Evolutionary conservation across 2,329 filamentous ascomycete genomes (phyloP), one percentile per base, ranked within the genome.

Genomic region (Phialophora macrospora): DNA sequence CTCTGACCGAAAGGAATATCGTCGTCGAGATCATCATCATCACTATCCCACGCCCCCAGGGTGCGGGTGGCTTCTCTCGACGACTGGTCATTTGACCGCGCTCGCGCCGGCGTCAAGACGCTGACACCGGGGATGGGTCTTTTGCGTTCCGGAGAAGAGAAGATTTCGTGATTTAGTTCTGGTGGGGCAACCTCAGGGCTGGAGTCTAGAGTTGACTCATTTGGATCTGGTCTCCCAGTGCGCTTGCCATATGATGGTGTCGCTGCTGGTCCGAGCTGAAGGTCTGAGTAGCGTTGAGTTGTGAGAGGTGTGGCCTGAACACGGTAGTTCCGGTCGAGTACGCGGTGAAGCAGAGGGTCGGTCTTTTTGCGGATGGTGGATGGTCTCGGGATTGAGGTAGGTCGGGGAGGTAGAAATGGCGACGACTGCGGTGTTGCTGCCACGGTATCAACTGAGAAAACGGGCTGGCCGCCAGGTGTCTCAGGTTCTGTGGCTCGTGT

Each of bases 281-380:
- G 56, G 60, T 52, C 41, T 59, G 61, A 49, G 26, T 67, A 64
- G 30, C 63, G 68, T 44, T 55, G 65, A 61, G 28, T 67, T 4
- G 64, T 71, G 71, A 95, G 88, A 0, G 95, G 95, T 9, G 95
- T 99, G 5, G 94, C 92, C 77, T 96, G 92, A 26, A 99, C 84
- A 34, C 94, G 91, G 80, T 96, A 99, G 64, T 91, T 97, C 79
- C 96, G 97, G 81, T 98, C 93, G 4, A 96, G 86, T n/a, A 98
- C 84, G 65, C 90, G 91, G 77, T 98, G 94, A 48, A 99, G 84
- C 8, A 98, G 83, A 2, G 91, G 91, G 74, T 97, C 92, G 7
- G 75, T 74, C 41, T 73, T 73, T 59, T 79, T 78, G 68, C 75
- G 75, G 32, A 76, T 65, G 69, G 79, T 74, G 67, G 79, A 76